Percentiles rank a stretch among this genome's conserved stretches.
phyloP scores from a whole-genome alignment of 2,329 filamentous ascomycete genomes.

The Stemphylium lycopersici region DNA sequence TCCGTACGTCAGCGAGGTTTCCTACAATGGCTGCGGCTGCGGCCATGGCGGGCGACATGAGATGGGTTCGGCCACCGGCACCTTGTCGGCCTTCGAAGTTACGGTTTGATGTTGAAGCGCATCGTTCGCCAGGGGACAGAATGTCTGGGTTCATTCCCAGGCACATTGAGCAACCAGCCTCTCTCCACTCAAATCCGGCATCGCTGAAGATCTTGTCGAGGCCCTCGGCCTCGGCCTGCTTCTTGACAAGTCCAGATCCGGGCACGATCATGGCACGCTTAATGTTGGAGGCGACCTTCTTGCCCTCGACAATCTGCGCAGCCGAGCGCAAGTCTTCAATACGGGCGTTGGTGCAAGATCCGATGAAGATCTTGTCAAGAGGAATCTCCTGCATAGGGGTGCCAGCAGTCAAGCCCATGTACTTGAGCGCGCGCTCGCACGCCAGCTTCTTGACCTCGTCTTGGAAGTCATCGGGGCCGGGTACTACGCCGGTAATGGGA shows the following conservation, averaged over 20 bases:
- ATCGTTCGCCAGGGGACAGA: slow-evolving; percentile 87
- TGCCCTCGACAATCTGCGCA: slow-evolving; percentile 83
- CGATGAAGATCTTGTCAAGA: slow-evolving; percentile 97
- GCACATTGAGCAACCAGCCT: slow-evolving; percentile 99
- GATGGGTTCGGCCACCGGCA: slow-evolving; percentile 85
- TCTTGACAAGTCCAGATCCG: slow-evolving; percentile 92
- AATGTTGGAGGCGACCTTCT: slow-evolving; percentile 84
- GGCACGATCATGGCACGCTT: slow-evolving; percentile 97
- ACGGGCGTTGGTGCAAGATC: slow-evolving; percentile 95
- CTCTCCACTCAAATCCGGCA: slow-evolving; percentile 96
- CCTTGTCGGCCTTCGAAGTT: slow-evolving; percentile 98
- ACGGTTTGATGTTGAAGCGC: slow-evolving; percentile 93
- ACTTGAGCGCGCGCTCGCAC: slow-evolving; percentile 83
- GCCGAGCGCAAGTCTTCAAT: slow-evolving; percentile 94
- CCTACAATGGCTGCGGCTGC: slow-evolving; percentile 88
- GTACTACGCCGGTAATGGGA: slow-evolving; percentile 90
- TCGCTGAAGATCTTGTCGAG: slow-evolving; percentile 91
- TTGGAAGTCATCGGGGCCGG: slow-evolving; percentile 84
- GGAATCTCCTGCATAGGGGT: slow-evolving; percentile 90
- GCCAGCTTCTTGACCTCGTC: slow-evolving; percentile 80
- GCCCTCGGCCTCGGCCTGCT: slow-evolving; percentile 87
- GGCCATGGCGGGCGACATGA: slow-evolving; percentile 98
- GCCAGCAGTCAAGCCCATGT: slow-evolving; percentile 90
- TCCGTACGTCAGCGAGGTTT: slow-evolving; percentile 89
- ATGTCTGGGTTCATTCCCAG: slow-evolving; percentile 99